Percentiles rank a stretch among this genome's conserved stretches.
These are phyloP conservation scores for Narthecium ossifragum DNA, from an alignment of 106 monocot species.

Conservation along the genomic window DNA sequence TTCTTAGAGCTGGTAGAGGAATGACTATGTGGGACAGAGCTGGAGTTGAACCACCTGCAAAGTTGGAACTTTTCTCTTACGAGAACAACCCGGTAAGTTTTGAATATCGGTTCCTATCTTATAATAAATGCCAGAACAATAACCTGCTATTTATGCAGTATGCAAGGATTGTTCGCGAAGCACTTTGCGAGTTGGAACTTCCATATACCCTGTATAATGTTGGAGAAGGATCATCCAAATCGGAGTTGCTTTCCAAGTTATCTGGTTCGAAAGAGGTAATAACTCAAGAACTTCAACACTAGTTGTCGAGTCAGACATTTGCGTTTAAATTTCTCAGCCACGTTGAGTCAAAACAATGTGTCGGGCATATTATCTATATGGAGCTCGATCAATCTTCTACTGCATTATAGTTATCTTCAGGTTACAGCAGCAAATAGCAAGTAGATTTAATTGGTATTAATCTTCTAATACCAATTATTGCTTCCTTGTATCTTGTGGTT, in stretches of 20 bases:
- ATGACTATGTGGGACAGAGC: slow-evolving; percentile 79
- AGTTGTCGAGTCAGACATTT: no score
- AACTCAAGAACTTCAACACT: background rate
- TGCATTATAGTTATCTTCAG: no score
- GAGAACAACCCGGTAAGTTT: slow-evolving; percentile 68
- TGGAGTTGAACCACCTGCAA: slow-evolving; percentile 40
- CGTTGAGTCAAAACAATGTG: no score
- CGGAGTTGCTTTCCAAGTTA: slow-evolving; percentile 36
- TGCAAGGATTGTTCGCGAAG: slow-evolving; percentile 85
- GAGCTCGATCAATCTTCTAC: no score
- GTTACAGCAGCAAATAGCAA: no score
- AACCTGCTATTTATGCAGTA: slow-evolving; percentile 23
- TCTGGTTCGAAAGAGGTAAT: slow-evolving; percentile 70
- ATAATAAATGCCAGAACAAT: background rate
- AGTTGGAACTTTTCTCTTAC: slow-evolving; percentile 75
- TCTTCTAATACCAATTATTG: no score
- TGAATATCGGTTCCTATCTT: background rate
- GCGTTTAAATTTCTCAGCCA: no score
- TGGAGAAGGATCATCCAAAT: slow-evolving; percentile 64
- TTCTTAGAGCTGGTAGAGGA: slow-evolving; percentile 85
- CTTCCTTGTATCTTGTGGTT: no score
- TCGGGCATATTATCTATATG: no score
- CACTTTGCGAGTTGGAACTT: slow-evolving; percentile 88
- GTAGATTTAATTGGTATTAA: no score
- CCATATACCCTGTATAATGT: slow-evolving; percentile 83